Evolutionary conservation across 495 filamentous ascomycete genomes (phyloP).

Genomic region (Penicillium macrosclerotiorum): DNA sequence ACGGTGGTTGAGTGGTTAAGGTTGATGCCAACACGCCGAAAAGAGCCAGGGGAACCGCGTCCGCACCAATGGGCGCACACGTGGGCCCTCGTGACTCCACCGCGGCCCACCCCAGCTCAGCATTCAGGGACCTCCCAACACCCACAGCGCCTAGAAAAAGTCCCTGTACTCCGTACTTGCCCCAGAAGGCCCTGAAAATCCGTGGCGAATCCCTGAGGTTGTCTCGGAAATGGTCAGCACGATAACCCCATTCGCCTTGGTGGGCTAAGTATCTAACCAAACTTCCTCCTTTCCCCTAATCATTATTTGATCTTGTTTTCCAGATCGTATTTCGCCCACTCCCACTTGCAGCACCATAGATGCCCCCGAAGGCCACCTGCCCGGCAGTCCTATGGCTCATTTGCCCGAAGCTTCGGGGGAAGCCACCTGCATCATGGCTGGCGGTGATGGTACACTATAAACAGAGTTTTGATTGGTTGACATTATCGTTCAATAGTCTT

Average conservation of each 20-base stretch:
- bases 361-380: too few relatives aligned
- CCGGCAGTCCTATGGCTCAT: not conserved
- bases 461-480: not conserved
- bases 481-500: not conserved
- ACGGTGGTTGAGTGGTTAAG: not conserved
- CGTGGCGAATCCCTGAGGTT: not conserved
- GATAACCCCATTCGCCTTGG: not conserved
- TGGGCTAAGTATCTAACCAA: not conserved
- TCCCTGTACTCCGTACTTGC: too few relatives aligned
- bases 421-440: conserved; percentile 12
- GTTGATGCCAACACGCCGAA: not conserved
- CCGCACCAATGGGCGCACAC: not conserved
- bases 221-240: too few relatives aligned
- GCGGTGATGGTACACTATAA: not conserved
- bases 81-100: not conserved
- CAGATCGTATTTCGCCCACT: not conserved
- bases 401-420: not conserved
- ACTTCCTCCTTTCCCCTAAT: not conserved
- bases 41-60: not conserved
- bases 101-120: not conserved
- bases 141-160: too few relatives aligned
- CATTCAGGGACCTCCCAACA: not conserved
- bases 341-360: not conserved
- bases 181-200: not conserved
- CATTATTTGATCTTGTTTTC: not conserved